A percentile compares a stretch with the other conserved stretches of the same genome.
Conservation (phyloP, 2,329 filamentous ascomycete genomes). For the Nigrospora osmanthi region DNA sequence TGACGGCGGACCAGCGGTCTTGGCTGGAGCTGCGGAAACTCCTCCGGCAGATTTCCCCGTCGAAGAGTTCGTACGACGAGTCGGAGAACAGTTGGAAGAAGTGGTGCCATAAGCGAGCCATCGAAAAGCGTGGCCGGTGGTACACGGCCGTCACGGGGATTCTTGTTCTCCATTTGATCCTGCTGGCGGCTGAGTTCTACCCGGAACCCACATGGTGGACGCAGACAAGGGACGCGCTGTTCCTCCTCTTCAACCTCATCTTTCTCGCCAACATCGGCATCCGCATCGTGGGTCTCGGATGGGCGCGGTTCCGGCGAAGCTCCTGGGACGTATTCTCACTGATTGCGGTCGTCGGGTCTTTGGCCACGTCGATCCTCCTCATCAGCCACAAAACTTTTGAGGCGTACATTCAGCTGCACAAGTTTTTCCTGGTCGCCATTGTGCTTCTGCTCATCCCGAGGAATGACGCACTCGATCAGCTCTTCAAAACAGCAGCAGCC, state of each 20-base stretch:
- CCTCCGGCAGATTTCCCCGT: slow-evolving; percentile 85
- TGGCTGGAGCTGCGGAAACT: slow-evolving; percentile 95
- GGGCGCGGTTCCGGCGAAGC: slow-evolving; percentile 84
- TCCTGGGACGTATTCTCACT: slow-evolving; percentile 94
- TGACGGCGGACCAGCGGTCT: slow-evolving; percentile 91
- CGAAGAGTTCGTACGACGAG: slow-evolving; percentile 79
- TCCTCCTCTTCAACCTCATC: slow-evolving; percentile 72
- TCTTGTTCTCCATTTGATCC: slow-evolving; percentile 72
- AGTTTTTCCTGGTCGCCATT: slow-evolving; percentile 86
- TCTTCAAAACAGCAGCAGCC: slow-evolving; percentile 97
- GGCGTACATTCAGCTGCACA: slow-evolving; percentile 74
- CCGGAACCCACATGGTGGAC: slow-evolving; percentile 68
- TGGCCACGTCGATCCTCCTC: slow-evolving; percentile 73
- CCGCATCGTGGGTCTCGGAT: slow-evolving; percentile 80
- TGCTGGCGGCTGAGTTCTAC: slow-evolving; percentile 82
- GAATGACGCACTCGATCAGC: slow-evolving; percentile 93
- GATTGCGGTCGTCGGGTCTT: slow-evolving; percentile 69
- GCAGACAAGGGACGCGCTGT: slow-evolving; percentile 61
- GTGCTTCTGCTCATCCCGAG: slow-evolving; percentile 86
- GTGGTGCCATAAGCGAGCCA: slow-evolving; percentile 91
- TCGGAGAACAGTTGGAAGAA: slow-evolving; percentile 72
- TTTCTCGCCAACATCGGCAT: slow-evolving; percentile 79
- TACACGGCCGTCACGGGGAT: slow-evolving; percentile 73
- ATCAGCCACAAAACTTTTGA: slow-evolving; percentile 52
- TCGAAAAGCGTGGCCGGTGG: slow-evolving; percentile 91